Base-by-base conservation (phyloP, 1,139 yeast species). In the Pichia sp. region DNA sequence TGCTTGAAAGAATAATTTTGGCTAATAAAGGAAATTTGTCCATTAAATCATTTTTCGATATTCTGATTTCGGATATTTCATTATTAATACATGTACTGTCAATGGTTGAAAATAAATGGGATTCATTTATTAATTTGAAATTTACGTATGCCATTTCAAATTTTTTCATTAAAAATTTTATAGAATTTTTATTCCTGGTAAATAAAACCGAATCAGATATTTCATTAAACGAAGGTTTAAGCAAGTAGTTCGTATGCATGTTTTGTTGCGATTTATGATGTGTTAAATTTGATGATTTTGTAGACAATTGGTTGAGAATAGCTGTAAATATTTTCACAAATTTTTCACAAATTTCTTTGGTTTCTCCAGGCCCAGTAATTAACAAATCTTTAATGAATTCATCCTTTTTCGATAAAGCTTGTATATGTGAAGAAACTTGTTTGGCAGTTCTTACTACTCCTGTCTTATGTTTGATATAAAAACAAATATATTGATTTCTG, bases 351-450 rank as follows among this genome's bases (percentile, higher is more conserved):
- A 70, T 68, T 22, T 64, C 63, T 7, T 57, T 57, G 36, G 66
- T 67, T 43, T 73, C 76, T 4, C 50, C 58, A 2, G 87, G 85
- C 1, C 87, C 86, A 45, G 79, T 74, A 51, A 75, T 70, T 40
- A 80, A 78, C 41, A 79, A 63, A 29, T 16, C 16, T 66, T 63
- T 35, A 78, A 74, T n/a, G 79, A 62, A 9, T 67, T 65, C 1
- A 40, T 49, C 51, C 80, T 77, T 56, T 77, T 80, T 35, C 83
- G 85, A 85, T 51, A 87, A 77, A 25, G 90, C 97, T 67, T 90
- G 97, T 50, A 90, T 87, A 62, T 90, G 97, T 45, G 90, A 80
- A 4, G 94, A 82, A 10, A 90, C 95, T 67, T 90, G 97, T 62
- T 90, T 90, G 55, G 96, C 74, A 5, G 96, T 80, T 57, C 98